These are phyloP conservation scores for Isoetes engelmannii DNA, from an alignment of 83 land plant genomes.

Conservation along the genomic window DNA sequence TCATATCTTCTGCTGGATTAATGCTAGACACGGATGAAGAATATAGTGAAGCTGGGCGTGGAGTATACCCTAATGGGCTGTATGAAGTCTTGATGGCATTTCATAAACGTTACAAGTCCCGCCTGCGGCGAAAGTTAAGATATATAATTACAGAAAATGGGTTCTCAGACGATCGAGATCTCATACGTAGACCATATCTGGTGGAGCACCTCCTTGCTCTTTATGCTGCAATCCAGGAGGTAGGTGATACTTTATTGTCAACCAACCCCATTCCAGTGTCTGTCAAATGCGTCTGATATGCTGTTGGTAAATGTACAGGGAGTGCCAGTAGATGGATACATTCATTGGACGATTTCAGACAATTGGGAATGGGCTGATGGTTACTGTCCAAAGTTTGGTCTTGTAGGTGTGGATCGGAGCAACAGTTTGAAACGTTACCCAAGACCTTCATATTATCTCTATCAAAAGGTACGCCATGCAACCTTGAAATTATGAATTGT, in stretches of 20 bases:
- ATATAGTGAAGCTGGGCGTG: conserved; percentile 41
- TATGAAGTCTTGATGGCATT: conserved; percentile 33
- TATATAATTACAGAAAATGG: conserved; percentile 48
- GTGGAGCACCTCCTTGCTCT: conserved; percentile 44
- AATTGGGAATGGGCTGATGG: conserved; percentile 41
- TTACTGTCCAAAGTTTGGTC: conserved; percentile 40
- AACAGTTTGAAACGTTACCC: conserved; percentile 20
- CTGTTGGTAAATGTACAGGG: conserved; percentile 23
- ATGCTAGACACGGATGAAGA: conserved; percentile 39
- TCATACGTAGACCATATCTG: conserved; percentile 39
- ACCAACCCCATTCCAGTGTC: background rate
- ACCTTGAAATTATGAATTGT: background rate
- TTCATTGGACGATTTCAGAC: conserved; percentile 40
- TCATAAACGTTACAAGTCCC: conserved; percentile 29
- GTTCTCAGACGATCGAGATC: conserved; percentile 37
- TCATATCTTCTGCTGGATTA: conserved; percentile 33
- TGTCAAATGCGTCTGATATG: background rate
- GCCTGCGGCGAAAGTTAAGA: conserved; percentile 20
- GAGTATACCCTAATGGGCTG: conserved; percentile 44
- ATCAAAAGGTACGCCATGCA: conserved; percentile 21
- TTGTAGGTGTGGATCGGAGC: conserved; percentile 25
- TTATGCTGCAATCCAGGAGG: conserved; percentile 34
- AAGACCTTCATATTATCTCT: conserved; percentile 34
- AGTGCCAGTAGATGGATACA: conserved; percentile 41
- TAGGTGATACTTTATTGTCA: background rate